phyloP scores from a whole-genome alignment of 768 basidiomycete genomes.

The Phanerochaete sordida region DNA sequence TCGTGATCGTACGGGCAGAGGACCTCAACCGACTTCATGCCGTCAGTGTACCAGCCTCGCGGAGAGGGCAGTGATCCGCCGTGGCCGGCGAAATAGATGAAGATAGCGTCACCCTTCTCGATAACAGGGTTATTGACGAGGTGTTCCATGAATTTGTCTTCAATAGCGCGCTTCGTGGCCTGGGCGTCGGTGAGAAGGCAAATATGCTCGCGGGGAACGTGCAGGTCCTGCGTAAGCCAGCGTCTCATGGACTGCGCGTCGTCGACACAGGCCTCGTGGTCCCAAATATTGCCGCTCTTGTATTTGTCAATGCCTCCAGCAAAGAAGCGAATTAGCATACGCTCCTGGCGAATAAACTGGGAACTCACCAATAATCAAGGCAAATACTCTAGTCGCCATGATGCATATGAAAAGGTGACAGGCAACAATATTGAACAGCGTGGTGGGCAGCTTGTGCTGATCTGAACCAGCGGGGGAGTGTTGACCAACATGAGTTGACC shows the following conservation, averaged over 20 bases:
- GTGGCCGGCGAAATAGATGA: conserved; percentile 75
- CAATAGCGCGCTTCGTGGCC: conserved; percentile 60
- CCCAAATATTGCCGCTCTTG: conserved; percentile 57
- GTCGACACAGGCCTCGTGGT: conserved; percentile 60
- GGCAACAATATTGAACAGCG: neutral
- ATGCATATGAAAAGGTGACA: conserved; percentile 8
- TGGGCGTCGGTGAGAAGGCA: conserved; percentile 52
- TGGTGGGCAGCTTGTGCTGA: neutral
- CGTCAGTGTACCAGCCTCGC: conserved; percentile 52
- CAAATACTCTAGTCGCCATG: conserved; percentile 52
- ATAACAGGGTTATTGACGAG: conserved; percentile 60
- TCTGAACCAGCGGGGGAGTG: neutral
- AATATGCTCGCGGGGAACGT: conserved; percentile 57
- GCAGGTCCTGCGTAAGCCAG: conserved; percentile 54
- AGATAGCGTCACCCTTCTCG: conserved; percentile 56
- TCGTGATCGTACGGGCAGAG: conserved; percentile 69
- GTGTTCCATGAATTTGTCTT: conserved; percentile 57
- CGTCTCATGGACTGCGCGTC: conserved; percentile 57
- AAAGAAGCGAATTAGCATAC: neutral
- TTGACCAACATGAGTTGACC: neutral
- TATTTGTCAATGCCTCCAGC: conserved; percentile 50
- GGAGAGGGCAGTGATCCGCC: conserved; percentile 59
- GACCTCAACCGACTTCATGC: conserved; percentile 46
- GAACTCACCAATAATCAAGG: conserved; percentile 52
- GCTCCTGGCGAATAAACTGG: neutral